Conservation (phyloP, 805 yeast species). For the Lipomyces anomalus region DNA sequence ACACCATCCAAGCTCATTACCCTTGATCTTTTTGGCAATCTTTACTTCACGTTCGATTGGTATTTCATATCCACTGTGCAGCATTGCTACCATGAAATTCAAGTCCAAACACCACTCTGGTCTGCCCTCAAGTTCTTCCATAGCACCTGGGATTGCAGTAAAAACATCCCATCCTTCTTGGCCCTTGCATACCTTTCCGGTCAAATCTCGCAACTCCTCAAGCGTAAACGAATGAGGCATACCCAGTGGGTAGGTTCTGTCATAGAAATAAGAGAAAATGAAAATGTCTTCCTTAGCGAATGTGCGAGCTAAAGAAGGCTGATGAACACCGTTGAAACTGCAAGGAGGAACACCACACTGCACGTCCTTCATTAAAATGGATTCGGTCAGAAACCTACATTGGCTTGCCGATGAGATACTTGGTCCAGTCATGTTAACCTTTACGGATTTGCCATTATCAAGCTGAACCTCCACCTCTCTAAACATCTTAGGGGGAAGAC, state of each 20-base stretch:
- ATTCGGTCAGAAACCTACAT: slow-evolving; percentile 80
- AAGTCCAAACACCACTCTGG: slow-evolving; percentile 95
- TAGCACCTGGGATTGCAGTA: slow-evolving; percentile 60
- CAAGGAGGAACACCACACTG: slow-evolving; percentile 76
- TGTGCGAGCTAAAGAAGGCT: slow-evolving; percentile 78
- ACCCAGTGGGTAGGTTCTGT: slow-evolving; percentile 88
- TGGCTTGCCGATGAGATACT: slow-evolving; percentile 63
- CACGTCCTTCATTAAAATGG: slow-evolving; percentile 73
- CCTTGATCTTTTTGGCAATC: slow-evolving; percentile 84
- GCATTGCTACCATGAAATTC: slow-evolving; percentile 79
- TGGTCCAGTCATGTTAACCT: slow-evolving; percentile 64
- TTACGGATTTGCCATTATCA: slow-evolving; percentile 32
- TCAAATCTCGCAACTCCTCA: slow-evolving; percentile 74
- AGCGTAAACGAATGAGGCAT: slow-evolving; percentile 88
- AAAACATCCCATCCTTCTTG: slow-evolving; percentile 66
- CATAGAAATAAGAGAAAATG: slow-evolving; percentile 92
- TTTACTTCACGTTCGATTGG: slow-evolving; percentile 83
- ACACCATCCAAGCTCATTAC: slow-evolving; percentile 97
- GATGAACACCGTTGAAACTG: slow-evolving; percentile 95
- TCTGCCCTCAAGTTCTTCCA: slow-evolving; percentile 61
- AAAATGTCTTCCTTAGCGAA: slow-evolving; percentile 74
- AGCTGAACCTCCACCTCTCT: slow-evolving; percentile 58
- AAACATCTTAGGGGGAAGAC: slow-evolving; percentile 71
- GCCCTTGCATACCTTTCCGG: slow-evolving; percentile 82
- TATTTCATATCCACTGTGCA: slow-evolving; percentile 95